These are phyloP conservation scores for Escovopsis sp. DNA, from an alignment of 2,329 filamentous ascomycete species.

Conservation along the genomic window DNA sequence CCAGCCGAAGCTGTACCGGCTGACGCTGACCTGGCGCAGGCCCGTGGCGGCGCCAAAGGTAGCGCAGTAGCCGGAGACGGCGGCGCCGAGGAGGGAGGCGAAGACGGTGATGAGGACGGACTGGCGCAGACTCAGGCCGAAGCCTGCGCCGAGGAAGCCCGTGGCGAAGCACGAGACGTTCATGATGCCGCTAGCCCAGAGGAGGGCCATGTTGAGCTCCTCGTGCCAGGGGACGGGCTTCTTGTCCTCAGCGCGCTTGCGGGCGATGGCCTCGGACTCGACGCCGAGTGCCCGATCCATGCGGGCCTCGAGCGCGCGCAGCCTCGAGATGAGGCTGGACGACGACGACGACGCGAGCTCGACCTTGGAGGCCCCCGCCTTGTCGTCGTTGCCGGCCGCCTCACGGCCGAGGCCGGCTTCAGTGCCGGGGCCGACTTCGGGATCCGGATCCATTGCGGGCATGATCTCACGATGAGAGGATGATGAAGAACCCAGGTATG, in stretches of 20 bases:
- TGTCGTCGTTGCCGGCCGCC: too few relatives aligned
- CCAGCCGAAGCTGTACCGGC: slow-evolving; percentile 34
- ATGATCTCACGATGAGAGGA: too few relatives aligned
- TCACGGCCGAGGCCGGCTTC: too few relatives aligned
- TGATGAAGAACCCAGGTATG: too few relatives aligned
- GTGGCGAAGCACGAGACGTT: slow-evolving; percentile 36
- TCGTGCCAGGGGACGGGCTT: slow-evolving; percentile 19
- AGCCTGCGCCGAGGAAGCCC: slow-evolving; percentile 34
- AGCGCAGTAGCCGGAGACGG: slow-evolving; percentile 28
- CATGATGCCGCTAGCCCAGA: slow-evolving; percentile 38
- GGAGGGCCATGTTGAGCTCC: slow-evolving; percentile 32
- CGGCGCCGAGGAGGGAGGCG: slow-evolving; percentile 24
- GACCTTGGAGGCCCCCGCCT: neutral
- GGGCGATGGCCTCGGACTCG: slow-evolving; percentile 30
- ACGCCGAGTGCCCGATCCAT: slow-evolving; percentile 33
- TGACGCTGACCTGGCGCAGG: slow-evolving; percentile 35
- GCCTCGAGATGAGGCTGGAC: slow-evolving; percentile 15
- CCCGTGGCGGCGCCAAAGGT: slow-evolving; percentile 35
- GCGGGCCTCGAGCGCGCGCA: slow-evolving; percentile 27
- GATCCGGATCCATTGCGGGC: too few relatives aligned
- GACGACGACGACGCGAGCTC: neutral
- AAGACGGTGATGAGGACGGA: slow-evolving; percentile 30
- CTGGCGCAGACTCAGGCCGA: slow-evolving; percentile 30
- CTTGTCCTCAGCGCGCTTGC: slow-evolving; percentile 30
- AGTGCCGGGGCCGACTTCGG: too few relatives aligned